Conservation (phyloP, 352 stramenopile genomes). For the Globisporangium paroecandrum region DNA sequence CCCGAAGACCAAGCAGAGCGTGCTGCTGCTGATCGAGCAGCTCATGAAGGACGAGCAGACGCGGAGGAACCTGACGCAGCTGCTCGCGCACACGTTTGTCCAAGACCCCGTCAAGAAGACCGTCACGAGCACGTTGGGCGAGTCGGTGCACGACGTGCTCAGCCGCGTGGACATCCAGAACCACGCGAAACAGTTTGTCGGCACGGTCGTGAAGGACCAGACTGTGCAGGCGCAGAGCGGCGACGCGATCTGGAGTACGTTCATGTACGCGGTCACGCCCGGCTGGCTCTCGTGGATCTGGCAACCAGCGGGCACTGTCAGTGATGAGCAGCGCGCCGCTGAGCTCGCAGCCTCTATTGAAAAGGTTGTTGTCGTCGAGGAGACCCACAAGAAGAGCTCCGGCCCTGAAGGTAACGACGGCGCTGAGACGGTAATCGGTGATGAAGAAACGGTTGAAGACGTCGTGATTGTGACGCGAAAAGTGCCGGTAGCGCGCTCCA, state of each 20-base stretch:
- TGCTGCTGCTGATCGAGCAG: conserved; percentile 57
- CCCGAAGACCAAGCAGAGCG: conserved; percentile 37
- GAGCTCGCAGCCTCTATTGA: conserved; percentile 26
- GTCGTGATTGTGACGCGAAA: conserved; percentile 10
- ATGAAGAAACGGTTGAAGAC: conserved; percentile 5
- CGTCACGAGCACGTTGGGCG: conserved; percentile 49
- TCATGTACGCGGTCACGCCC: conserved; percentile 79
- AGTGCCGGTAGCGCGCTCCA: not conserved
- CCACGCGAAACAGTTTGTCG: conserved; percentile 83
- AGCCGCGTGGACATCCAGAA: conserved; percentile 72
- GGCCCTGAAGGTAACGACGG: not conserved
- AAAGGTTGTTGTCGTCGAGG: conserved; percentile 30
- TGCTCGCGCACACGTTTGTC: conserved; percentile 63
- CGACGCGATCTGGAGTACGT: conserved; percentile 75
- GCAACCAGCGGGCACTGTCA: conserved; percentile 22
- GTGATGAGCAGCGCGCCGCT: conserved; percentile 14
- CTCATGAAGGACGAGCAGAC: conserved; percentile 60
- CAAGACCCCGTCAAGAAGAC: conserved; percentile 68
- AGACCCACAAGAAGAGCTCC: conserved; percentile 1
- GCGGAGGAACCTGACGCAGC: conserved; percentile 47
- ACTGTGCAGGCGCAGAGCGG: conserved; percentile 76
- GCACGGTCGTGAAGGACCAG: conserved; percentile 73
- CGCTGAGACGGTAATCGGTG: not conserved
- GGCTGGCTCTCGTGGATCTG: conserved; percentile 78
- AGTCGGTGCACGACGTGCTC: conserved; percentile 73